Percentiles rank a stretch among this genome's conserved stretches.
phyloP scores from a whole-genome alignment of 495 filamentous ascomycete genomes.

The Aspergillus nidulans region DNA sequence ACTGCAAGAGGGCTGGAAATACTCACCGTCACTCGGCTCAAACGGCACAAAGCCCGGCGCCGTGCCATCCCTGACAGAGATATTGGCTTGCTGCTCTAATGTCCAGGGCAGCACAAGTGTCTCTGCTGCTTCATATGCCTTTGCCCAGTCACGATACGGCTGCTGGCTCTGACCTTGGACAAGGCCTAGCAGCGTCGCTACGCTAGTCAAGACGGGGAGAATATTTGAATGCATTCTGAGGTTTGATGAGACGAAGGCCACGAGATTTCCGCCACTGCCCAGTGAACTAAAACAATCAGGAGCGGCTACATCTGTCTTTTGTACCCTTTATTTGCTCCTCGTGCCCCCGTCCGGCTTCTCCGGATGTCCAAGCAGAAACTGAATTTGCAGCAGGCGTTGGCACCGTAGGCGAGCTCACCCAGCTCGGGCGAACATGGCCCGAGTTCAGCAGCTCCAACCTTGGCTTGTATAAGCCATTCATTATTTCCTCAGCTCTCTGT shows the following conservation, averaged over 20 bases:
- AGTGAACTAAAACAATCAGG: background rate
- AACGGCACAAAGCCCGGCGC: background rate
- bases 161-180: background rate
- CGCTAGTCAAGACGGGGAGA: background rate
- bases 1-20: too few species aligned
- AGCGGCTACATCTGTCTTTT: background rate
- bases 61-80: background rate
- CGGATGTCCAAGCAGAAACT: background rate
- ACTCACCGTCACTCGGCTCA: background rate
- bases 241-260: background rate
- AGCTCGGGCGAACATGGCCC: background rate
- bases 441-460: background rate
- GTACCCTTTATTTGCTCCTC: background rate
- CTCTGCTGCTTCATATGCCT: background rate
- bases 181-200: background rate
- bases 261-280: background rate
- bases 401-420: background rate
- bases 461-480: background rate
- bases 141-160: background rate
- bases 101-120: background rate
- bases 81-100: background rate
- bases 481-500: background rate
- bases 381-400: background rate
- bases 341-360: background rate
- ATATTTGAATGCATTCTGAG: background rate